Conservation (phyloP, 768 basidiomycete genomes). For the Sporobolomyces phaffii region DNA sequence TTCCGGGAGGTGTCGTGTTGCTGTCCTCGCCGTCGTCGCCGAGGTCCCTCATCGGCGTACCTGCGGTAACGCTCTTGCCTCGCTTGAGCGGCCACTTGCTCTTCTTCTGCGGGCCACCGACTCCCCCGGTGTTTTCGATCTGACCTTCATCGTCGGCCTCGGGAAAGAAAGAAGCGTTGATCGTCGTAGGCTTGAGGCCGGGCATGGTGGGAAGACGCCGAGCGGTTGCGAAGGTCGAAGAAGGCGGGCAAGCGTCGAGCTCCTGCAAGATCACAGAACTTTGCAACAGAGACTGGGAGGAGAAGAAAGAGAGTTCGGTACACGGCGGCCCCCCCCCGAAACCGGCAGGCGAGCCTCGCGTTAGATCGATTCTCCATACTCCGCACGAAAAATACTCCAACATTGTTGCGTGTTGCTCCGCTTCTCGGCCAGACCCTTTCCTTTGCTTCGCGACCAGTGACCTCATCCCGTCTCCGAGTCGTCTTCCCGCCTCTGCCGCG, state of each 20-base stretch:
- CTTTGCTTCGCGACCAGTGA: too few relatives aligned
- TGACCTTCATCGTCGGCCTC: slow-evolving; percentile 23
- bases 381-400: too few relatives aligned
- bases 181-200: slow-evolving; percentile 22
- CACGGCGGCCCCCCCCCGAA: background rate
- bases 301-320: background rate
- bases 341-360: slow-evolving; percentile 1
- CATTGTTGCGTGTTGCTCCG: too few relatives aligned
- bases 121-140: slow-evolving; percentile 8
- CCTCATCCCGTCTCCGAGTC: too few relatives aligned
- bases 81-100: background rate
- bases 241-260: background rate
- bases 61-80: slow-evolving; percentile 1
- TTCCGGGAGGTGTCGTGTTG: background rate
- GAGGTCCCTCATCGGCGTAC: slow-evolving; percentile 1
- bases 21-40: background rate
- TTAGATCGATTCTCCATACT: background rate
- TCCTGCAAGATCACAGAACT: background rate
- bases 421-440: background rate
- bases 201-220: slow-evolving; percentile 13
- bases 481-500: too few relatives aligned
- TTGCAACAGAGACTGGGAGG: too few relatives aligned
- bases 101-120: background rate
- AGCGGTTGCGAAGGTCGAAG: slow-evolving; percentile 1
- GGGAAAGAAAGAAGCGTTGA: slow-evolving; percentile 30